Evolutionary conservation across 495 filamentous ascomycete species (phyloP).

Genomic region (Xylaria nigripes): DNA sequence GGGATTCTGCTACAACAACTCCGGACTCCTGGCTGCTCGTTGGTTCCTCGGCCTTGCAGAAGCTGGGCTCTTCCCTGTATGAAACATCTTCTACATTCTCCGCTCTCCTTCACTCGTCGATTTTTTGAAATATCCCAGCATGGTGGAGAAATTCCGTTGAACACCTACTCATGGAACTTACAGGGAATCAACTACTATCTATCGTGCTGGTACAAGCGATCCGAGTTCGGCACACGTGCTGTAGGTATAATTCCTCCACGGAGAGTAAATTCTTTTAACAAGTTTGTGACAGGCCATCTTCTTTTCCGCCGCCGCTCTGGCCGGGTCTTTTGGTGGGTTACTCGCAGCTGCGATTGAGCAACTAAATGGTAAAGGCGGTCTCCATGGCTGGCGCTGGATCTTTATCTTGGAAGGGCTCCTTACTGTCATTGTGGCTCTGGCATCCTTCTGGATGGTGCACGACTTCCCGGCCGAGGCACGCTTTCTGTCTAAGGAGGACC

Average conservation of each 20-base stretch:
- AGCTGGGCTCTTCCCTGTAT: constrained; percentile 71
- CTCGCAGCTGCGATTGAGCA: constrained; percentile 69
- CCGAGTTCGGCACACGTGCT: constrained; percentile 60
- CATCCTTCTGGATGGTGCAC: constrained; percentile 77
- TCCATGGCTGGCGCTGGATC: constrained; percentile 76
- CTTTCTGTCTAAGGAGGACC: constrained; percentile 68
- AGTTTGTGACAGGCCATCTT: constrained; percentile 56
- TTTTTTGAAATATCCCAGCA: neutral
- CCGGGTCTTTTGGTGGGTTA: constrained; percentile 79
- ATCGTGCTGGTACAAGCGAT: constrained; percentile 77
- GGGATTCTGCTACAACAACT: constrained; percentile 72
- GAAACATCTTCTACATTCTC: neutral
- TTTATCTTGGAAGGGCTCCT: constrained; percentile 72
- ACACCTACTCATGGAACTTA: neutral
- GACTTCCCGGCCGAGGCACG: constrained; percentile 80
- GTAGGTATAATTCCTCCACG: constrained; percentile 8
- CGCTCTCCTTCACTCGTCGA: neutral
- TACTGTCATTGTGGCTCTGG: constrained; percentile 64
- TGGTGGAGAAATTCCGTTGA: neutral
- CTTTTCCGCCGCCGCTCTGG: constrained; percentile 78
- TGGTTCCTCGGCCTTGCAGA: constrained; percentile 82
- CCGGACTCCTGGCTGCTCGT: constrained; percentile 71
- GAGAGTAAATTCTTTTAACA: neutral
- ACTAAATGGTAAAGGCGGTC: constrained; percentile 63
- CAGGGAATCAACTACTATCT: constrained; percentile 73